phyloP scores from a whole-genome alignment of 139 green algal genomes.

The Volvox reticuliferus region DNA sequence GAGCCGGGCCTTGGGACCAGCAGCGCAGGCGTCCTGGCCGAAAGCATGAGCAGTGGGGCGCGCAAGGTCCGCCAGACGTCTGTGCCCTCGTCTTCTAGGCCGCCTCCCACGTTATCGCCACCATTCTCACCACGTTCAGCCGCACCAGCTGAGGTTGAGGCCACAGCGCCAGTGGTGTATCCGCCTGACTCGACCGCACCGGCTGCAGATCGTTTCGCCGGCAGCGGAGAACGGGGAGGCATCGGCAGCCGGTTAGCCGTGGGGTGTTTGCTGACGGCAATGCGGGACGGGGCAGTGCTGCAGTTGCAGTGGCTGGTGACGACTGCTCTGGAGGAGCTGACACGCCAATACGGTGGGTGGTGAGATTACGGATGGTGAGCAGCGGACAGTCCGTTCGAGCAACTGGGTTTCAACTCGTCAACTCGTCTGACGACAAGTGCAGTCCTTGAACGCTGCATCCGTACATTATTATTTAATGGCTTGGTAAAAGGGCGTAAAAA shows the following conservation, averaged over 20 bases:
- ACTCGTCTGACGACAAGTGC: background rate
- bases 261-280: background rate
- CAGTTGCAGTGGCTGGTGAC: slow-evolving; percentile 10
- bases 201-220: background rate
- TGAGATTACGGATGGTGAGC: background rate
- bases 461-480: background rate
- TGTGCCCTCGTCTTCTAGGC: too few relatives aligned
- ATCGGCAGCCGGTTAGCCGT: background rate
- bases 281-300: slow-evolving; percentile 3
- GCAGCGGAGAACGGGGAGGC: too few relatives aligned
- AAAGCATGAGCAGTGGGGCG: background rate
- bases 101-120: too few relatives aligned
- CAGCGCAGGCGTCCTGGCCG: background rate
- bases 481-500: too few relatives aligned
- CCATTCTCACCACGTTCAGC: too few relatives aligned
- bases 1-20: background rate
- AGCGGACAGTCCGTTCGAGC: background rate
- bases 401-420: background rate
- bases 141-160: background rate
- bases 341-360: background rate
- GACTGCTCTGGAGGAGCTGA: slow-evolving; percentile 1
- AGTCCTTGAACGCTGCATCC: background rate
- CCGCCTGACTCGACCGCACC: background rate
- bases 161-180: background rate
- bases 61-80: too few relatives aligned